These are phyloP conservation scores for Penicillium waksmanii DNA, from an alignment of 495 filamentous ascomycete genomes.

Conservation along the genomic window DNA sequence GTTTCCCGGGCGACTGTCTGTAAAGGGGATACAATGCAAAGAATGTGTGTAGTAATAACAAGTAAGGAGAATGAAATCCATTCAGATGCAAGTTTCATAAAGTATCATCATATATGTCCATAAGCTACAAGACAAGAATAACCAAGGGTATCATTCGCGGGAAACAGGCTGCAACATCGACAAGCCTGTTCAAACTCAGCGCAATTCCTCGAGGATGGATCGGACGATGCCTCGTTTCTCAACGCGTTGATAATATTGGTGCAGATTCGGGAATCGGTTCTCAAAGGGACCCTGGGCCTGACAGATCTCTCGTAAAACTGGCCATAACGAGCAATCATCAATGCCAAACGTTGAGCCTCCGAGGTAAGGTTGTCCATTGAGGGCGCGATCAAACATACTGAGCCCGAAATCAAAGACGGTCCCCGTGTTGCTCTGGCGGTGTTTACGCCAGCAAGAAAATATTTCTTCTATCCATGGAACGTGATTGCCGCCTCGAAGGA, in stretches of 20 bases:
- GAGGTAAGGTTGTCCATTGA: slow-evolving; percentile 56
- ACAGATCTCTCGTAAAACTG: slow-evolving; percentile 64
- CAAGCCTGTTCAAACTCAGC: slow-evolving; percentile 11
- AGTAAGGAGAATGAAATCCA: slow-evolving; percentile 5
- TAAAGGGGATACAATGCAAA: slow-evolving; percentile 1
- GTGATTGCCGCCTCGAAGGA: slow-evolving; percentile 36
- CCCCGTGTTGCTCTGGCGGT: slow-evolving; percentile 14
- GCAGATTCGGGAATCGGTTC: slow-evolving; percentile 46
- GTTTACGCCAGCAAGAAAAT: slow-evolving; percentile 36
- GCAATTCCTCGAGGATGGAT: slow-evolving; percentile 43
- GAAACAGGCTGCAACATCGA: background rate
- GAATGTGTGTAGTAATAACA: background rate
- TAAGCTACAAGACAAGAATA: slow-evolving; percentile 10
- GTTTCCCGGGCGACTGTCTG: slow-evolving; percentile 39
- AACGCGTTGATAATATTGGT: slow-evolving; percentile 57
- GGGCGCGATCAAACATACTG: slow-evolving; percentile 52
- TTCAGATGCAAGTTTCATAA: slow-evolving; percentile 7
- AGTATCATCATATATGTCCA: slow-evolving; percentile 19
- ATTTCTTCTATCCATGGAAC: slow-evolving; percentile 40
- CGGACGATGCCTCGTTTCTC: slow-evolving; percentile 52
- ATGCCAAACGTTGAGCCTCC: slow-evolving; percentile 58
- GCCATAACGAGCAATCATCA: slow-evolving; percentile 75
- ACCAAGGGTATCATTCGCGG: slow-evolving; percentile 4
- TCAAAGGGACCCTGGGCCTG: slow-evolving; percentile 29
- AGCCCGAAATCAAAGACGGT: slow-evolving; percentile 30